Evolutionary conservation across 106 monocot species (phyloP).

Genomic region (Allium fistulosum): DNA sequence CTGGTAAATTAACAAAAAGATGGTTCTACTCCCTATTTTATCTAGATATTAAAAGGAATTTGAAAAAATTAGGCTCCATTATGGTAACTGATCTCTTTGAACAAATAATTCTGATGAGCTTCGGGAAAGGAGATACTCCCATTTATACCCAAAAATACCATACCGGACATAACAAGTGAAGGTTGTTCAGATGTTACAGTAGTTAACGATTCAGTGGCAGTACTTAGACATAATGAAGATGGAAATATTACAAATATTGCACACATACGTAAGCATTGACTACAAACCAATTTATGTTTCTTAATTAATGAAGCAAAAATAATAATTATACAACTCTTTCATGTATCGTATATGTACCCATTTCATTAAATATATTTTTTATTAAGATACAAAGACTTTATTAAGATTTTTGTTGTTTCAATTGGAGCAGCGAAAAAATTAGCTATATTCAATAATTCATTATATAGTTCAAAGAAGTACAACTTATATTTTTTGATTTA

Average conservation of each 20-base stretch:
- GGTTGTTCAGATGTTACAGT: constrained; percentile 73
- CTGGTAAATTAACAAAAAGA: too few relatives aligned
- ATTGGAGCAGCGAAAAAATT: too few relatives aligned
- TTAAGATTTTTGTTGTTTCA: too few relatives aligned
- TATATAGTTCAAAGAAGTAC: too few relatives aligned
- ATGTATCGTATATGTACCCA: neutral
- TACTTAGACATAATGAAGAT: constrained; percentile 84
- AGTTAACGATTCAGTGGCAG: constrained; percentile 44
- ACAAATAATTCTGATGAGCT: constrained; percentile 69
- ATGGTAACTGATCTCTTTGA: neutral
- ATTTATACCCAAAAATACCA: constrained; percentile 17
- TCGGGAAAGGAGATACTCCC: constrained; percentile 75
- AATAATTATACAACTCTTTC: too few relatives aligned
- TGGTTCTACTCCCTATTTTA: too few relatives aligned
- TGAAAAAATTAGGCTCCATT: too few relatives aligned
- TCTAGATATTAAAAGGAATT: too few relatives aligned
- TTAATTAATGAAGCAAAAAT: too few relatives aligned
- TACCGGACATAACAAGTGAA: constrained; percentile 9
- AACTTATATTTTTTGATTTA: neutral
- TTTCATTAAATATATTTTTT: too few relatives aligned
- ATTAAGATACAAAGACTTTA: too few relatives aligned
- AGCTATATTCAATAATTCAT: too few relatives aligned
- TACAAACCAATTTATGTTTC: neutral
- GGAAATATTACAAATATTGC: constrained; percentile 64
- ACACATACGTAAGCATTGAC: constrained; percentile 35